A percentile compares a stretch with the other conserved stretches of the same genome.
Conservation (phyloP, 163 green algal species). For the Scenedesmus sp. region DNA sequence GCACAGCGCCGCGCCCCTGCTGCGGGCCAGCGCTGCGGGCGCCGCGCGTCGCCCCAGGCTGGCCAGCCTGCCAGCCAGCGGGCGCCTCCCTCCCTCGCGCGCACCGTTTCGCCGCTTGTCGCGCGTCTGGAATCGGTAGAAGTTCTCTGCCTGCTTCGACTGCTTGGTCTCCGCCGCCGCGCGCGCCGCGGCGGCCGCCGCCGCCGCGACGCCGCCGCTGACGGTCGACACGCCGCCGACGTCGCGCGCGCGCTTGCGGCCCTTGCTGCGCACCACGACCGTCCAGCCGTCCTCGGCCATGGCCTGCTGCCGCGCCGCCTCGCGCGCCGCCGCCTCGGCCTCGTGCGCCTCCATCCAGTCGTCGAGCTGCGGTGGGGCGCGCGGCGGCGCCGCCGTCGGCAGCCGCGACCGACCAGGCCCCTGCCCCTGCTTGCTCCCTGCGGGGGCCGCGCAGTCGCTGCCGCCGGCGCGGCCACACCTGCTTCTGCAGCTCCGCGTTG, state of each 20-base stretch:
- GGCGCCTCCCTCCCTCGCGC: constrained; percentile 7
- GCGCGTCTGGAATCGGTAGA: constrained; percentile 83
- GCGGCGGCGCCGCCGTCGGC: too few relatives aligned
- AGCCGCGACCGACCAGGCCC: not conserved
- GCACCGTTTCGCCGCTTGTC: constrained; percentile 70
- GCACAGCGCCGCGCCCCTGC: too few relatives aligned
- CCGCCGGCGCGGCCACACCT: constrained; percentile 56
- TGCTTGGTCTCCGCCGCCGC: constrained; percentile 36
- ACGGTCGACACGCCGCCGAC: constrained; percentile 50
- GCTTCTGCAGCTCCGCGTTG: constrained; percentile 72
- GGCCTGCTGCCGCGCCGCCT: constrained; percentile 51
- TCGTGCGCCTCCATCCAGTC: constrained; percentile 78
- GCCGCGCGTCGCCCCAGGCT: not conserved
- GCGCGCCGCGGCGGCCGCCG: constrained; percentile 47
- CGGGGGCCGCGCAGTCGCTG: not conserved
- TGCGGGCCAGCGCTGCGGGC: too few relatives aligned
- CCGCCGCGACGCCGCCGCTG: constrained; percentile 61
- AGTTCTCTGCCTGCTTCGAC: constrained; percentile 58
- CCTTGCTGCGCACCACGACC: constrained; percentile 79
- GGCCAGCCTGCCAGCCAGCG: not conserved
- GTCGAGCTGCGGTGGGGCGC: constrained; percentile 58
- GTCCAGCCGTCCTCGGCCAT: constrained; percentile 85
- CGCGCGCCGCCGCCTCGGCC: constrained; percentile 57
- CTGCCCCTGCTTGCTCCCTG: not conserved
- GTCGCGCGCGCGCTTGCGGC: constrained; percentile 75